Evolutionary conservation across 1,284 basidiomycete species (phyloP).

Genomic region (Pholiota adiposa): DNA sequence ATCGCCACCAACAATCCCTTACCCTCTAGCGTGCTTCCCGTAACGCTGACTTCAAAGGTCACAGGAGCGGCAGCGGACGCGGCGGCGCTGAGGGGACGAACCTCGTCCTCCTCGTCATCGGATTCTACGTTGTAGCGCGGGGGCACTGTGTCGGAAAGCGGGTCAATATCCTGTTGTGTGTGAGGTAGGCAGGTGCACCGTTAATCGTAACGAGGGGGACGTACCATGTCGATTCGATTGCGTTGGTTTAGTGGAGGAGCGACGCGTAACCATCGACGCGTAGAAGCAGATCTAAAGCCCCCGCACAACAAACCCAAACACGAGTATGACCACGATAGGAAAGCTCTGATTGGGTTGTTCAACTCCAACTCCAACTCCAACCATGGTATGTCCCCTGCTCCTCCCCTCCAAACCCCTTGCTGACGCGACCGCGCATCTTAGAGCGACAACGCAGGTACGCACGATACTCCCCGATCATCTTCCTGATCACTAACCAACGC

Average conservation of each 20-base stretch:
- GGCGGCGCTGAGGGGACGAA: constrained; percentile 42
- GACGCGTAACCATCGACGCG: background rate
- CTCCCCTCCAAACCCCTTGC: background rate
- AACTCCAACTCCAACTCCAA: constrained; percentile 22
- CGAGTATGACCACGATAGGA: too few species aligned
- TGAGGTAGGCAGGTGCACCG: background rate
- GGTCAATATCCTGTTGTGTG: constrained; percentile 50
- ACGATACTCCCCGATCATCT: background rate
- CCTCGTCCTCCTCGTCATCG: constrained; percentile 69
- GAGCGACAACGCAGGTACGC: constrained; percentile 68
- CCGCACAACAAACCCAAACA: constrained; percentile 14
- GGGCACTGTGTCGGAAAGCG: constrained; percentile 56
- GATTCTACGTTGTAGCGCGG: constrained; percentile 68
- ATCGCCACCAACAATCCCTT: constrained; percentile 47
- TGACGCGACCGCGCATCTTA: constrained; percentile 24
- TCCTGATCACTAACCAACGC: too few species aligned
- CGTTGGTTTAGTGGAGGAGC: background rate
- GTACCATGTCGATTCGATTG: constrained; percentile 8
- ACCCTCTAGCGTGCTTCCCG: constrained; percentile 35
- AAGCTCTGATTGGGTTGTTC: background rate
- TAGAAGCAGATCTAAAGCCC: background rate
- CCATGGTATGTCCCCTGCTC: constrained; percentile 33
- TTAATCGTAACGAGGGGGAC: background rate
- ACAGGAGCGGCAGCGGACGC: constrained; percentile 21
- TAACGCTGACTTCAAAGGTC: constrained; percentile 41